These are phyloP conservation scores for Boletus sensibilis DNA, from an alignment of 768 basidiomycete genomes.

Conservation along the genomic window DNA sequence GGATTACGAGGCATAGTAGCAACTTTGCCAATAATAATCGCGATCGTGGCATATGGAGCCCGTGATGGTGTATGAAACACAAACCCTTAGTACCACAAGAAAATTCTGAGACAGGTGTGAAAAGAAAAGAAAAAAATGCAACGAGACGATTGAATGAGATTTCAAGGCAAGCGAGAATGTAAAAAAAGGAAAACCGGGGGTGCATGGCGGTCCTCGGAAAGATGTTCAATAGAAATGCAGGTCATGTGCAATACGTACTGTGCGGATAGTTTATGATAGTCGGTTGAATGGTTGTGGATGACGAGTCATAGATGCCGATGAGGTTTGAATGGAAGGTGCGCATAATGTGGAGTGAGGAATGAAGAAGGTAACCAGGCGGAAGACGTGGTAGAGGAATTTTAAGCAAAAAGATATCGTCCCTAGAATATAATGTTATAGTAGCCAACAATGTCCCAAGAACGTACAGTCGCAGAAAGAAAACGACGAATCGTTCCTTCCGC, in stretches of 20 bases:
- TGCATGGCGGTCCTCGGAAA: conserved; percentile 9
- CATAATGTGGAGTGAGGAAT: conserved; percentile 3
- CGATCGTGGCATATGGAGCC: conserved; percentile 16
- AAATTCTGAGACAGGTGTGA: neutral
- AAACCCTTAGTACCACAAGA: conserved; percentile 18
- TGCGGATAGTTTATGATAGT: conserved; percentile 26
- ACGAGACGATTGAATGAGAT: neutral
- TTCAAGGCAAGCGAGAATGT: neutral
- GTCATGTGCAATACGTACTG: conserved; percentile 33
- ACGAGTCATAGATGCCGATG: conserved; percentile 29
- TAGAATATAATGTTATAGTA: conserved; percentile 37
- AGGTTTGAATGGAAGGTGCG: conserved; percentile 3
- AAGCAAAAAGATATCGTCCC: conserved; percentile 33
- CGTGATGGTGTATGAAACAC: conserved; percentile 13
- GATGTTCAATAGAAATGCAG: conserved; percentile 28
- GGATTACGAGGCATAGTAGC: conserved; percentile 17
- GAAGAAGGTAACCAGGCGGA: conserved; percentile 16
- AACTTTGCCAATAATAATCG: conserved; percentile 23
- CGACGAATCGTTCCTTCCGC: conserved; percentile 8
- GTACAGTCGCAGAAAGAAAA: conserved; percentile 25
- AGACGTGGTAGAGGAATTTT: conserved; percentile 10
- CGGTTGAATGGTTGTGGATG: conserved; percentile 13
- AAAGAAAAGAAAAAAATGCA: conserved; percentile 2
- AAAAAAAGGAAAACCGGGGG: neutral
- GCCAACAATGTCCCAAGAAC: conserved; percentile 38